These are phyloP conservation scores for Theileria orientalis DNA, from an alignment of 169 alveolate species.

Conservation along the genomic window DNA sequence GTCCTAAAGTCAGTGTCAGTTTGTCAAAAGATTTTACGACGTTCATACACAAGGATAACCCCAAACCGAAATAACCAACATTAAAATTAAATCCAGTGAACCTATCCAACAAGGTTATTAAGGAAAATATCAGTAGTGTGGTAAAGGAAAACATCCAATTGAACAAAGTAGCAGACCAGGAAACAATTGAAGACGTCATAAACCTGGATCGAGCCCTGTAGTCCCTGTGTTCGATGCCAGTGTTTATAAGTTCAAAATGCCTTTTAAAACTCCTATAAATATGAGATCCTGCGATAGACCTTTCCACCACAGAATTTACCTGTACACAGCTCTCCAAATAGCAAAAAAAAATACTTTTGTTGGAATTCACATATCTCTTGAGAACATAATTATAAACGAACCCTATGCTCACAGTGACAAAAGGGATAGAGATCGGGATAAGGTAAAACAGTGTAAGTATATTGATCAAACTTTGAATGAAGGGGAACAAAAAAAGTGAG, in stretches of 20 bases:
- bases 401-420: neutral
- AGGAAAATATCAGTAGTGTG: neutral
- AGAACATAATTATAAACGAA: slow-evolving; percentile 3
- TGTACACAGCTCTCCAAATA: slow-evolving; percentile 17
- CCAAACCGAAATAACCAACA: slow-evolving; percentile 17
- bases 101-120: neutral
- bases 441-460: no score
- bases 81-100: neutral
- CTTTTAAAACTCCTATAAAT: slow-evolving; percentile 43
- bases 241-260: slow-evolving; percentile 24
- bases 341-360: slow-evolving; percentile 23
- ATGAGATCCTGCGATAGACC: slow-evolving; percentile 38
- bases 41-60: slow-evolving; percentile 5
- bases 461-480: slow-evolving; percentile 9
- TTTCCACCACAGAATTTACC: slow-evolving; percentile 41
- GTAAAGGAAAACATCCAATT: neutral
- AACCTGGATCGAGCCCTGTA: slow-evolving; percentile 12
- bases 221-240: slow-evolving; percentile 20
- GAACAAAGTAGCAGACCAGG: slow-evolving; percentile 34
- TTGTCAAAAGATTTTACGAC: slow-evolving; percentile 1
- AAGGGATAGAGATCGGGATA: no score
- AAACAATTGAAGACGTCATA: slow-evolving; percentile 7
- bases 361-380: slow-evolving; percentile 14
- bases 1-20: neutral
- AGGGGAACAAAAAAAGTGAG: slow-evolving; percentile 4